These are phyloP conservation scores for Leccinum discolor DNA, from an alignment of 1,284 basidiomycete genomes.

Conservation along the genomic window DNA sequence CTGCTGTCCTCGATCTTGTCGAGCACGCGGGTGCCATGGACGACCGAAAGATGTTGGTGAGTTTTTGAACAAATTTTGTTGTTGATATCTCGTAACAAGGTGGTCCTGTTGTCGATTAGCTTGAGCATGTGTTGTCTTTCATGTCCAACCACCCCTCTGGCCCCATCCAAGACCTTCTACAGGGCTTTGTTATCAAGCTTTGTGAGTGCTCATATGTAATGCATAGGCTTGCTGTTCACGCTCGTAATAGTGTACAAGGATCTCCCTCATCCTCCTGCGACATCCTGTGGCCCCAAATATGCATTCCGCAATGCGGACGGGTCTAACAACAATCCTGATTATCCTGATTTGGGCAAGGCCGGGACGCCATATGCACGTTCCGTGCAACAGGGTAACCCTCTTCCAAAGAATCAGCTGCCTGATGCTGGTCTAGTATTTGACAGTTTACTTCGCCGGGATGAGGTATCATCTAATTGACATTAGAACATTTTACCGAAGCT, in stretches of 20 bases:
- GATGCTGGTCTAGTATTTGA: conserved; percentile 82
- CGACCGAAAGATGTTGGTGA: conserved; percentile 59
- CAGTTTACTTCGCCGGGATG: conserved; percentile 40
- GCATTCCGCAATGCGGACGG: conserved; percentile 76
- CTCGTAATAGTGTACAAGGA: conserved; percentile 68
- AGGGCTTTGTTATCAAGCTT: conserved; percentile 55
- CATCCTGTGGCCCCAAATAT: conserved; percentile 61
- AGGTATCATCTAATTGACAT: conserved; percentile 18
- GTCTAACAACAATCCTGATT: conserved; percentile 69
- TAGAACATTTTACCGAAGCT: neutral
- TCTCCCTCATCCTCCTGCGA: conserved; percentile 71
- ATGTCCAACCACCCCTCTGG: conserved; percentile 62
- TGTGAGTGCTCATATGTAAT: conserved; percentile 42
- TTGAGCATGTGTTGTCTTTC: conserved; percentile 65
- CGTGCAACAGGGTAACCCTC: conserved; percentile 69
- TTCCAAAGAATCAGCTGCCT: conserved; percentile 68
- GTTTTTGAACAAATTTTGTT: conserved; percentile 9
- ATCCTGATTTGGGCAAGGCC: conserved; percentile 74
- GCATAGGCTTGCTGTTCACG: conserved; percentile 5
- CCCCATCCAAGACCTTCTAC: conserved; percentile 43
- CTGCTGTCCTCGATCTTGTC: conserved; percentile 56
- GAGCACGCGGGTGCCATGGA: conserved; percentile 61
- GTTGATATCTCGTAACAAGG: neutral
- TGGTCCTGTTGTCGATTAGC: conserved; percentile 38
- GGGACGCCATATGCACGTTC: conserved; percentile 76